Base-by-base conservation (phyloP, 805 yeast species). In the Teunomyces funiuensis region DNA sequence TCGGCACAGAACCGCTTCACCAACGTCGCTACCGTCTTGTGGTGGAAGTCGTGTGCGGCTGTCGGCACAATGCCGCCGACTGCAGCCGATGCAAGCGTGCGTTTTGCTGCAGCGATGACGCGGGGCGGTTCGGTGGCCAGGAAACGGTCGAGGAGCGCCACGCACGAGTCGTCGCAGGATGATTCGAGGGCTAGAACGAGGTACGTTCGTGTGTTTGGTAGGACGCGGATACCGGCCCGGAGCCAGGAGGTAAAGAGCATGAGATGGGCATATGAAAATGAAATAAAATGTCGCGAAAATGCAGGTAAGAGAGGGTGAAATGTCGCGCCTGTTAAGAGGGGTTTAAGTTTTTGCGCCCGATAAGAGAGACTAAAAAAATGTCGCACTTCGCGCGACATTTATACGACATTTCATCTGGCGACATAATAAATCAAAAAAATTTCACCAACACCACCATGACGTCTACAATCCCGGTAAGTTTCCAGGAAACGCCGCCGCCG, bases 131-230 rank as follows among this genome's bases (percentile, higher is more conserved):
- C 50, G 1, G 57, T 50, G 1, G 52, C 47, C 1, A 54, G 50
- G 6, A 37, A 45, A 39, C 89, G 68, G 28, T 83, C 82, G 2
- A 90, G 57, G 6, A 91, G 65, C 0, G 96, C 86, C 2, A 89
- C 91, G 51, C 97, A 89, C 0, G 97, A 78, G 61, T 93, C 99
- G 61, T 93, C 99, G 58, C 99, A 93, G 0, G 97, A 88, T 0
- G 95, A 80, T 57, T 93, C 99, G 10, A 93, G 79, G 0, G 97
- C 93, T 16, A 93, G 65, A 0, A 90, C 93, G 31, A 71, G 73
- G 58, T 86, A 88, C 4, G n/a, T n/a, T n/a, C n/a, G n/a, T n/a
- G n/a, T n/a, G n/a, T n/a, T n/a, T n/a, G n/a, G n/a, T n/a, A n/a
- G n/a, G n/a, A n/a, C n/a, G n/a, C n/a, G n/a, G n/a, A n/a, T n/a